These are phyloP conservation scores for Aspergillus baeticus DNA, from an alignment of 495 filamentous ascomycete species.

Conservation along the genomic window DNA sequence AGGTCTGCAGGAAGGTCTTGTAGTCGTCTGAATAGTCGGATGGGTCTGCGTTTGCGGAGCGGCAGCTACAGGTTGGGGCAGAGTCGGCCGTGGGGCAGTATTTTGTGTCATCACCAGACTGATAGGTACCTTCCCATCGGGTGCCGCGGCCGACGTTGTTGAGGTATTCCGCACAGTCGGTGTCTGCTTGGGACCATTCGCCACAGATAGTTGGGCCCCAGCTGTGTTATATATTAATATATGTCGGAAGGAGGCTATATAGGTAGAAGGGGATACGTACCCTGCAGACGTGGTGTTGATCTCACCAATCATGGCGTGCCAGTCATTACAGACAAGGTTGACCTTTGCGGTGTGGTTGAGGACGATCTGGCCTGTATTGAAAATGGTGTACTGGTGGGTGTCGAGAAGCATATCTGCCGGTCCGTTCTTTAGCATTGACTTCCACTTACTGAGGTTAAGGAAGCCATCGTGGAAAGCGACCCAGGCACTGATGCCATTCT, in stretches of 20 bases:
- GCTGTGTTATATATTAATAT: constrained; percentile 27
- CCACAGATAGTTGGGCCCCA: constrained; percentile 97
- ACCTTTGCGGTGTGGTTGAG: constrained; percentile 74
- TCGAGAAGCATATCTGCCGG: constrained; percentile 68
- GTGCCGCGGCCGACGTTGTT: constrained; percentile 88
- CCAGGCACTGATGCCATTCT: constrained; percentile 65
- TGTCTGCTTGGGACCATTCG: constrained; percentile 98
- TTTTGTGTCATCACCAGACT: constrained; percentile 59
- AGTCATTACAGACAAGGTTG: constrained; percentile 79
- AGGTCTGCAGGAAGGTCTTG: constrained; percentile 81
- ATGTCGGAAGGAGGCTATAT: constrained; percentile 1
- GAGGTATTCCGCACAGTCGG: constrained; percentile 84
- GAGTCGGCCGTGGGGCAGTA: constrained; percentile 66
- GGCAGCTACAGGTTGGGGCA: constrained; percentile 64
- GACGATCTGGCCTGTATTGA: constrained; percentile 73
- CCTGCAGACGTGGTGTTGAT: constrained; percentile 72
- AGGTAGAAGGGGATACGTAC: constrained; percentile 35
- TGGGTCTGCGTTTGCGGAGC: constrained; percentile 70
- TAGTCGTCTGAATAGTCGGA: constrained; percentile 67
- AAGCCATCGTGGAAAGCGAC: constrained; percentile 84
- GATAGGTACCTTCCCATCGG: constrained; percentile 84
- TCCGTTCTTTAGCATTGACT: constrained; percentile 59
- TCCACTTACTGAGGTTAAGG: constrained; percentile 76
- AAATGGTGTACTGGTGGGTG: constrained; percentile 92
- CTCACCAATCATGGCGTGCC: constrained; percentile 72